Percentiles rank a stretch among this genome's conserved stretches.
Evolutionary conservation across 2,329 filamentous ascomycete species (phyloP).

Genomic region (Fusarium pilosicola): DNA sequence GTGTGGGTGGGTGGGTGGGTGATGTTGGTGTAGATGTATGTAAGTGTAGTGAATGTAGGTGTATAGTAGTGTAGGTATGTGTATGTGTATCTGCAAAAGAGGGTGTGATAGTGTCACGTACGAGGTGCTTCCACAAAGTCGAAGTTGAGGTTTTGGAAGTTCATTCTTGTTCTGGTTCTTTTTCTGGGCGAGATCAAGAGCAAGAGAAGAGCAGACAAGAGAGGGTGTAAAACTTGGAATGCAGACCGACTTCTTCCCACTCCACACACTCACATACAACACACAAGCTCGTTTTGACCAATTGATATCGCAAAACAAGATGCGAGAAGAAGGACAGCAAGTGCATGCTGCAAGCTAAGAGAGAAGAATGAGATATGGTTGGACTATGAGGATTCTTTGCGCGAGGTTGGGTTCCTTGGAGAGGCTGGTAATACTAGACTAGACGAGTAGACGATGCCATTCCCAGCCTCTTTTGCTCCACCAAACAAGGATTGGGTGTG

Average conservation of each 20-base stretch:
- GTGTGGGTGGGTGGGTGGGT: neutral
- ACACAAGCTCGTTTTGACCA: conserved; percentile 44
- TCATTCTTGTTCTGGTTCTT: conserved; percentile 46
- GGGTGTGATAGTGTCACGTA: conserved; percentile 44
- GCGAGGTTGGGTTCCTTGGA: conserved; percentile 44
- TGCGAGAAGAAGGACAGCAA: conserved; percentile 41
- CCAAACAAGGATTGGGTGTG: conserved; percentile 23
- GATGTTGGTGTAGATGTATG: conserved; percentile 1
- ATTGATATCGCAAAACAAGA: conserved; percentile 48
- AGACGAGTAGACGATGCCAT: conserved; percentile 21
- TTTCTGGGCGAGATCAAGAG: conserved; percentile 32
- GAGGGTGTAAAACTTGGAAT: conserved; percentile 31
- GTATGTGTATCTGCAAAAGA: neutral
- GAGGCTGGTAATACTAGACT: conserved; percentile 35
- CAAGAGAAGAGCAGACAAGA: neutral
- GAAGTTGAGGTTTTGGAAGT: conserved; percentile 50
- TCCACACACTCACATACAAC: conserved; percentile 47
- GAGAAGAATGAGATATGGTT: conserved; percentile 47
- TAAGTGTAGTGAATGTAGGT: neutral
- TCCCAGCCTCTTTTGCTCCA: conserved; percentile 42
- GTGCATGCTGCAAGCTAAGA: conserved; percentile 45
- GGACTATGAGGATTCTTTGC: conserved; percentile 42
- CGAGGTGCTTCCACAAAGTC: conserved; percentile 51
- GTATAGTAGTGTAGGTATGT: neutral
- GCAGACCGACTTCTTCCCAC: conserved; percentile 42